phyloP scores from a whole-genome alignment of 805 yeast species.

The Cyberlindnera bimundalis region DNA sequence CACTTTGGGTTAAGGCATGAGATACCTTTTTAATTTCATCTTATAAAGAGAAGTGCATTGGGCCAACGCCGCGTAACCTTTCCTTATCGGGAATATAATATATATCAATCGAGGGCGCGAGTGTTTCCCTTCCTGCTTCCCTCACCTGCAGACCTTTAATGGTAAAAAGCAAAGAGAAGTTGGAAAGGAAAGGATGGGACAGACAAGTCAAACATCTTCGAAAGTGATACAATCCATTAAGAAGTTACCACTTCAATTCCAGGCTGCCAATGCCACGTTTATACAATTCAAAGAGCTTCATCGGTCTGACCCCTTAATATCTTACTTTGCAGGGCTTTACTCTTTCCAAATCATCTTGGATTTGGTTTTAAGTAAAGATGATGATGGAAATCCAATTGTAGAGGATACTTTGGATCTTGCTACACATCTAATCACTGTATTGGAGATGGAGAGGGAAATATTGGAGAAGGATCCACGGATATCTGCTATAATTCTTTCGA shows the following conservation, averaged over 20 bases:
- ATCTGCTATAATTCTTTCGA: constrained; percentile 2
- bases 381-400: not conserved
- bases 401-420: not conserved
- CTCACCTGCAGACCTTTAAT: no score
- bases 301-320: constrained; percentile 3
- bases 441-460: constrained; percentile 3
- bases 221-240: not conserved
- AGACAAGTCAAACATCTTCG: not conserved
- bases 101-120: no score
- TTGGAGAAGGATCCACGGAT: not conserved
- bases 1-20: no score
- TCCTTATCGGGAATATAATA: not conserved
- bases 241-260: not conserved
- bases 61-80: not conserved
- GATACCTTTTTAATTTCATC: no score
- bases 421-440: constrained; percentile 1
- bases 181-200: not conserved
- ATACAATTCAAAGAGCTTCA: constrained; percentile 3
- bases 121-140: no score
- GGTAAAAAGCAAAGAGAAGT: not conserved
- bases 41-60: no score
- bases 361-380: not conserved
- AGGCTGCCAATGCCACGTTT: constrained; percentile 7
- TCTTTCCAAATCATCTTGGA: constrained; percentile 11
- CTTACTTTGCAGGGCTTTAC: constrained; percentile 15